These are phyloP conservation scores for Aspergillus sp. DNA, from an alignment of 2,329 filamentous ascomycete species.

Conservation along the genomic window DNA sequence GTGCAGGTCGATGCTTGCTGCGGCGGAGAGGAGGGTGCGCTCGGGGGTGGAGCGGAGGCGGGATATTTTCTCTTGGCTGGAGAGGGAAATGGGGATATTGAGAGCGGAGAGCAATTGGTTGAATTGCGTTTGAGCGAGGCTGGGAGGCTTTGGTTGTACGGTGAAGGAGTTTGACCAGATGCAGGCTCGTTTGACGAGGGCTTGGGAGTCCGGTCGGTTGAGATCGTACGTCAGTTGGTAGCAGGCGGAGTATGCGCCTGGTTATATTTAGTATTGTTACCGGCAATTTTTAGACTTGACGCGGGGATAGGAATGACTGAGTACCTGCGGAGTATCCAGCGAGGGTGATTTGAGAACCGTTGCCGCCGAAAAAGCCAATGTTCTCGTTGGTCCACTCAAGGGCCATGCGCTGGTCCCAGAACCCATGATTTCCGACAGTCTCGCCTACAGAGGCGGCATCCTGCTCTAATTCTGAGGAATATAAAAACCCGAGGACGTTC, in stretches of 20 bases:
- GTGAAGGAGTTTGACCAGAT: constrained; percentile 57
- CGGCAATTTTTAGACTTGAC: not conserved
- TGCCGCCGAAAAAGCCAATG: constrained; percentile 52
- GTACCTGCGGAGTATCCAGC: constrained; percentile 56
- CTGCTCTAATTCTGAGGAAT: constrained; percentile 47
- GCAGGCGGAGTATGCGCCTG: constrained; percentile 55
- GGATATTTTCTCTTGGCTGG: constrained; percentile 46
- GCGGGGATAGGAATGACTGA: not conserved
- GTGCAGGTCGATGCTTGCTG: constrained; percentile 45
- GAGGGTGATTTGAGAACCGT: constrained; percentile 53
- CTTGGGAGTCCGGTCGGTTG: constrained; percentile 45
- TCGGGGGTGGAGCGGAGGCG: constrained; percentile 44
- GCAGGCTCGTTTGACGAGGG: constrained; percentile 51
- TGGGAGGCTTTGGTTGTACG: constrained; percentile 51
- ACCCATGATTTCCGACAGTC: constrained; percentile 51
- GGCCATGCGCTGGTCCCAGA: constrained; percentile 58
- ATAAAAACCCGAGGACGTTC: constrained; percentile 58
- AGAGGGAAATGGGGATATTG: constrained; percentile 42
- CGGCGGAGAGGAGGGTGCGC: constrained; percentile 44
- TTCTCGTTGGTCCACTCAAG: constrained; percentile 57
- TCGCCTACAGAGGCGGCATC: constrained; percentile 41
- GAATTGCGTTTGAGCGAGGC: constrained; percentile 53
- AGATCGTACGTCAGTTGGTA: constrained; percentile 60
- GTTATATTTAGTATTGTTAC: constrained; percentile 5
- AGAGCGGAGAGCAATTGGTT: constrained; percentile 49